These are phyloP conservation scores for Cymbidium sinense DNA, from an alignment of 106 monocot genomes.

Conservation along the genomic window DNA sequence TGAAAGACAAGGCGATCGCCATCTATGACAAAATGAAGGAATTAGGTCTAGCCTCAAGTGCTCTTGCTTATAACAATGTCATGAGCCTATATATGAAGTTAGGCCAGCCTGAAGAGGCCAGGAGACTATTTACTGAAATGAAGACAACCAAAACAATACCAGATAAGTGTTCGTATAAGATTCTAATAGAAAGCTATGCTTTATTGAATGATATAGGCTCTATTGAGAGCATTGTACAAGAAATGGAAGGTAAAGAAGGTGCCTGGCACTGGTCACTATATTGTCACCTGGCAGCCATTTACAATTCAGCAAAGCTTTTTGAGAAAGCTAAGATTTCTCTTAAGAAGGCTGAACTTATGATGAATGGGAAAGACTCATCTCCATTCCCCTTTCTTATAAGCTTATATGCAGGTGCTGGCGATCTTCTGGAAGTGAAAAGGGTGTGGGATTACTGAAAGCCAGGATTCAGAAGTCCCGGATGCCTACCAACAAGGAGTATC, in stretches of 20 bases:
- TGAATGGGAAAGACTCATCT: constrained; percentile 14
- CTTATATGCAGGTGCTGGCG: constrained; percentile 32
- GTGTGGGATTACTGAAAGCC: constrained; percentile 32
- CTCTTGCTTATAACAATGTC: constrained; percentile 33
- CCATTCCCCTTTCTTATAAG: constrained; percentile 37
- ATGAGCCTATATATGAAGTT: constrained; percentile 26
- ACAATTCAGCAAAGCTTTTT: constrained; percentile 21
- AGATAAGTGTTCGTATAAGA: constrained; percentile 30
- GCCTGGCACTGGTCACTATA: constrained; percentile 27
- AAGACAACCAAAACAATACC: constrained; percentile 15
- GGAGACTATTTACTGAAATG: constrained; percentile 26
- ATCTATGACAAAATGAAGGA: constrained; percentile 37
- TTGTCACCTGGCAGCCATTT: constrained; percentile 34
- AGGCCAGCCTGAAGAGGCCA: constrained; percentile 20
- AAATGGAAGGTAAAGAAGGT: constrained; percentile 12
- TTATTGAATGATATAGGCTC: constrained; percentile 24
- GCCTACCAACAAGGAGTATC: constrained; percentile 34
- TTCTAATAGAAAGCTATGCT: constrained; percentile 28
- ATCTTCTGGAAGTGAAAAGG: constrained; percentile 29
- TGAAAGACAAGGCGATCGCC: constrained; percentile 18
- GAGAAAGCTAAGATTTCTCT: constrained; percentile 28
- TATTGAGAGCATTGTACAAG: constrained; percentile 20
- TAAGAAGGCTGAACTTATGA: constrained; percentile 32
- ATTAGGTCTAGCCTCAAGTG: constrained; percentile 13
- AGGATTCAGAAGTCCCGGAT: constrained; percentile 2